Conservation (phyloP, 2,329 filamentous ascomycete species). For the Alternaria arbusti region DNA sequence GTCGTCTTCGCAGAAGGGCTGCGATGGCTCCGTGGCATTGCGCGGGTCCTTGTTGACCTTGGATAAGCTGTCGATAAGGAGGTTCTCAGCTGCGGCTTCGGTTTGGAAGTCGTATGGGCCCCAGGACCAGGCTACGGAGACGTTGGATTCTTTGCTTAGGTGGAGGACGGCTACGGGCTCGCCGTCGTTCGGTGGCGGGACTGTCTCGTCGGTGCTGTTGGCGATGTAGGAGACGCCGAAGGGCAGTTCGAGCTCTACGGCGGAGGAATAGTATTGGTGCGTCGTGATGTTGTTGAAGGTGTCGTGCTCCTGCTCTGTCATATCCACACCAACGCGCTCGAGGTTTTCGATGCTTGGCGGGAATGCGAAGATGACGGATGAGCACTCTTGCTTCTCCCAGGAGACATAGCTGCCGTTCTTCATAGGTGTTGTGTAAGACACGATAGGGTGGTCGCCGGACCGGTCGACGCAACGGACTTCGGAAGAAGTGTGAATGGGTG, state of each 20-base stretch:
- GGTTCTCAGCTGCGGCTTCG: conserved; percentile 28
- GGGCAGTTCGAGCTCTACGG: conserved; percentile 42
- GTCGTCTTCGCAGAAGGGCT: conserved; percentile 28
- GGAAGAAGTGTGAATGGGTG: conserved; percentile 38
- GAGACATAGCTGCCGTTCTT: conserved; percentile 35
- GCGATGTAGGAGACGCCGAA: conserved; percentile 47
- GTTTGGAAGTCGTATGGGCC: conserved; percentile 44
- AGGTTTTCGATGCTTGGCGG: conserved; percentile 44
- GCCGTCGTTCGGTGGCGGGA: conserved; percentile 43
- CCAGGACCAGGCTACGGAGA: conserved; percentile 48
- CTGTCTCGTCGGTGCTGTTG: conserved; percentile 22
- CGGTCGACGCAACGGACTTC: conserved; percentile 47
- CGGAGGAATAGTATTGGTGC: conserved; percentile 47
- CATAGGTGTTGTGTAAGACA: conserved; percentile 40
- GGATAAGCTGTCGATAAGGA: conserved; percentile 41
- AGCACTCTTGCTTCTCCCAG: conserved; percentile 44
- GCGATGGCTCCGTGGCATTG: conserved; percentile 30
- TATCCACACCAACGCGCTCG: conserved; percentile 40
- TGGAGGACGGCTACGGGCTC: conserved; percentile 46
- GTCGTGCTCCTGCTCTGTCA: conserved; percentile 41
- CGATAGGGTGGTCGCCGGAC: conserved; percentile 38
- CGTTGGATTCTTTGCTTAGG: conserved; percentile 34
- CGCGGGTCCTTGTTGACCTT: conserved; percentile 47
- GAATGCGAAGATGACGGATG: conserved; percentile 45
- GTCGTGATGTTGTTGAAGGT: conserved; percentile 42